A percentile compares a stretch with the other conserved stretches of the same genome.
These are phyloP conservation scores for Ustilago bromivora DNA, from an alignment of 1,284 basidiomycete genomes.

Conservation along the genomic window DNA sequence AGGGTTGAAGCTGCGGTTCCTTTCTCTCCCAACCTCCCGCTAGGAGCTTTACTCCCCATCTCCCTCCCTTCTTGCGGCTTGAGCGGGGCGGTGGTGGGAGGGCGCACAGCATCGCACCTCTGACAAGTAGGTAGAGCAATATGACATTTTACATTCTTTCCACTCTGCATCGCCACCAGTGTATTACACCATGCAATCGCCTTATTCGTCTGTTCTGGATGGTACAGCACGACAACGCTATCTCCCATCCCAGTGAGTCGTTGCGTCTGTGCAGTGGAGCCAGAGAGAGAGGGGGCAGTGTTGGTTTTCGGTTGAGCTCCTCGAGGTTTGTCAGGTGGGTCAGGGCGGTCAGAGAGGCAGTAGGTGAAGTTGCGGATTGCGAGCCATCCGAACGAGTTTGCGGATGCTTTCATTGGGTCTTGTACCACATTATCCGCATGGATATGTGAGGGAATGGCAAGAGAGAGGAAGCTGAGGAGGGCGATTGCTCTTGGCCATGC, in stretches of 20 bases:
- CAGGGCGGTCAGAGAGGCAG: constrained; percentile 21
- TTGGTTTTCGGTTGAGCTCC: constrained; percentile 23
- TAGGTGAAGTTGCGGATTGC: constrained; percentile 44
- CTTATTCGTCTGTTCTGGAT: constrained; percentile 31
- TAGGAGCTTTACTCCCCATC: background rate
- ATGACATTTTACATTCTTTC: constrained; percentile 24
- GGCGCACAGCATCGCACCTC: constrained; percentile 37
- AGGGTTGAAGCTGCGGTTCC: background rate
- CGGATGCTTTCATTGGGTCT: constrained; percentile 30
- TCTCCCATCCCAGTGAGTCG: constrained; percentile 34
- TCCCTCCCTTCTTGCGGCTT: background rate
- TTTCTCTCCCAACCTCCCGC: background rate
- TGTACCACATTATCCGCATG: background rate
- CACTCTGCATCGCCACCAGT: constrained; percentile 33
- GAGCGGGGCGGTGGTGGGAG: background rate
- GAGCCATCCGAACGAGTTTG: constrained; percentile 46
- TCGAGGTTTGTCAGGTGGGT: constrained; percentile 32
- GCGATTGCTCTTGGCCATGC: background rate
- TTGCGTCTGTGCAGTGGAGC: background rate
- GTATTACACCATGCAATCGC: constrained; percentile 53
- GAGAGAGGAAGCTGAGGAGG: background rate
- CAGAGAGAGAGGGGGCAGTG: background rate
- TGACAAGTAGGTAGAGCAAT: constrained; percentile 42
- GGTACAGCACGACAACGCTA: constrained; percentile 47
- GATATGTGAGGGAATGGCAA: background rate